Evolutionary conservation across 805 yeast genomes (phyloP).

Genomic region (Kazachstania martiniae): DNA sequence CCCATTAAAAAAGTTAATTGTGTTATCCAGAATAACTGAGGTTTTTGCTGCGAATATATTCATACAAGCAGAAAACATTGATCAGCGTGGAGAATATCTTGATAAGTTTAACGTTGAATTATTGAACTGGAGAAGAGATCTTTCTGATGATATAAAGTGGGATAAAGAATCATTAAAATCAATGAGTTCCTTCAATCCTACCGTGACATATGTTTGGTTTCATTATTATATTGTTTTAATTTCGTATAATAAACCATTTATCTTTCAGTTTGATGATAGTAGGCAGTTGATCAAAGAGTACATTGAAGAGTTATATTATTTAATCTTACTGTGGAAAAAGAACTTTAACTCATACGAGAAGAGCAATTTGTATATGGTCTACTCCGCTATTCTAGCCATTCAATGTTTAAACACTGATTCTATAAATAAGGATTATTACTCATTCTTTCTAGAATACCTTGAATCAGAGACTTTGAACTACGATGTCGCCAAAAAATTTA

Average conservation of each 20-base stretch:
- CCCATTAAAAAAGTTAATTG: constrained; percentile 31
- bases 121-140: constrained; percentile 34
- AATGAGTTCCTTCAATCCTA: constrained; percentile 36
- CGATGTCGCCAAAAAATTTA: constrained; percentile 20
- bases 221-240: constrained; percentile 45
- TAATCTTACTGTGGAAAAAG: constrained; percentile 13
- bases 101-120: constrained; percentile 36
- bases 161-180: constrained; percentile 27
- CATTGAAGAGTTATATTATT: constrained; percentile 16
- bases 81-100: constrained; percentile 29
- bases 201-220: constrained; percentile 36
- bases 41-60: constrained; percentile 21
- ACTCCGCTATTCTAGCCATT: constrained; percentile 18
- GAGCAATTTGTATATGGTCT: constrained; percentile 21
- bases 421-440: constrained; percentile 8
- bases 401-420: constrained; percentile 21
- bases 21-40: constrained; percentile 28
- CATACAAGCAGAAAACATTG: constrained; percentile 16
- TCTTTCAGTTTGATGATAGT: constrained; percentile 19
- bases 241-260: constrained; percentile 47
- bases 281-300: constrained; percentile 15
- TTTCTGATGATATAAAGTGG: constrained; percentile 40
- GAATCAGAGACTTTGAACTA: constrained; percentile 16
- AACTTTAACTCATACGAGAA: constrained; percentile 14
- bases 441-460: constrained; percentile 13